Conservation (phyloP, 2,329 filamentous ascomycete genomes). For the Fusarium penzigii region DNA sequence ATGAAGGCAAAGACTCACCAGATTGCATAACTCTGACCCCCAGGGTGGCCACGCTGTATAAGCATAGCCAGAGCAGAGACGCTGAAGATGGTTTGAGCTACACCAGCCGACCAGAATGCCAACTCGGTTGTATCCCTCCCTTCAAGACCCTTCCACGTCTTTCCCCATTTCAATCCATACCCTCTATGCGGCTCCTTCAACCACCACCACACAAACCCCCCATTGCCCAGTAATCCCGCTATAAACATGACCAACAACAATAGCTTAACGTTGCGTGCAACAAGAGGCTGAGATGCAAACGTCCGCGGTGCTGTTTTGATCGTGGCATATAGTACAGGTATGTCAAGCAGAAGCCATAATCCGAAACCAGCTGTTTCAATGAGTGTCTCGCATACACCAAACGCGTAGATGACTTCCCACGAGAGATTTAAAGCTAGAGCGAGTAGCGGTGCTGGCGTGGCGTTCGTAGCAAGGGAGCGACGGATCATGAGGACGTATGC, state of each 20-base stretch:
- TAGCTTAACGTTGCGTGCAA: constrained; percentile 42
- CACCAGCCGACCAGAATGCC: constrained; percentile 49
- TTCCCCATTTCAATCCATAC: constrained; percentile 46
- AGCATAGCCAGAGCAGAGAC: constrained; percentile 45
- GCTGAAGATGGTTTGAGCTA: constrained; percentile 45
- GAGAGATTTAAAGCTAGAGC: constrained; percentile 51
- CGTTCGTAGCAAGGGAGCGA: constrained; percentile 46
- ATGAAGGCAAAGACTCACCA: constrained; percentile 44
- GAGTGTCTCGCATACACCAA: constrained; percentile 46
- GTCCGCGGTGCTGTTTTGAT: constrained; percentile 46
- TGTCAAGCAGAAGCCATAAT: constrained; percentile 51
- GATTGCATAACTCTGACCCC: constrained; percentile 49
- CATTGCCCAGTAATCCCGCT: constrained; percentile 41
- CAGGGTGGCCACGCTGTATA: constrained; percentile 47
- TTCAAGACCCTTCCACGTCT: constrained; percentile 42
- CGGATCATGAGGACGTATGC: constrained; percentile 50
- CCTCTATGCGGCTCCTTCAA: constrained; percentile 42
- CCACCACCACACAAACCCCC: constrained; percentile 50
- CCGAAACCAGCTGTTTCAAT: constrained; percentile 47
- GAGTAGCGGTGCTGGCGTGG: constrained; percentile 52
- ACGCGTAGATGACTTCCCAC: constrained; percentile 53
- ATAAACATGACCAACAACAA: constrained; percentile 39
- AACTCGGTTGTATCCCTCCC: constrained; percentile 51
- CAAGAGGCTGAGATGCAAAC: constrained; percentile 42
- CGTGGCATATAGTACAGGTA: constrained; percentile 47